phyloP scores from a whole-genome alignment of 2,329 filamentous ascomycete genomes.

The Cephalotrichum gorgonifer region DNA sequence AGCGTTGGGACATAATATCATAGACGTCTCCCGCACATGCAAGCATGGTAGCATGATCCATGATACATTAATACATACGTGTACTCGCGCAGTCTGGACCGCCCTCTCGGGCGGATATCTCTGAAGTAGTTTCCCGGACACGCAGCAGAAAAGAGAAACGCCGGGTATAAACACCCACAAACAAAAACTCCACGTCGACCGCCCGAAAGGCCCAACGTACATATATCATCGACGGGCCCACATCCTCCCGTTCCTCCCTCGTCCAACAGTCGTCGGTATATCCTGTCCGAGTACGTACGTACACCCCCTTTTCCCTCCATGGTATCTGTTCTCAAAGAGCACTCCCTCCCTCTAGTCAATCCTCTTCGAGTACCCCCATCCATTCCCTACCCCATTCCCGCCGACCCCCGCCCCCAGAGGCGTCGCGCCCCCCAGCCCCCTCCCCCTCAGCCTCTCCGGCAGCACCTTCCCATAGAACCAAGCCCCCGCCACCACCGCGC shows the following conservation, averaged over 20 bases:
- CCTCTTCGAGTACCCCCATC: slow-evolving; percentile 49
- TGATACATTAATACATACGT: too few species aligned
- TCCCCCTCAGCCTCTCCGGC: slow-evolving; percentile 39
- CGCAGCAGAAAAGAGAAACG: neutral
- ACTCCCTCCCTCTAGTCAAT: slow-evolving; percentile 1
- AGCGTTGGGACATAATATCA: too few species aligned
- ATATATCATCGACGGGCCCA: neutral
- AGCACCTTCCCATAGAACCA: slow-evolving; percentile 53
- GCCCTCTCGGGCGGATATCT: too few species aligned
- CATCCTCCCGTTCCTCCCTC: too few species aligned
- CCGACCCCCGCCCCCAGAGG: slow-evolving; percentile 45
- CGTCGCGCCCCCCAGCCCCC: slow-evolving; percentile 44
- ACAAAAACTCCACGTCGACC: neutral
- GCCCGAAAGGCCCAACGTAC: neutral
- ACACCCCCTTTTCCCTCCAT: neutral
- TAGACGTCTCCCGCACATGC: too few species aligned
- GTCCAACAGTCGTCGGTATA: too few species aligned
- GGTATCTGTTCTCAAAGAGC: too few species aligned
- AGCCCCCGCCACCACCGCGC: slow-evolving; percentile 39
- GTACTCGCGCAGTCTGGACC: too few species aligned
- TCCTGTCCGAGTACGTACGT: neutral
- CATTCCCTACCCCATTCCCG: slow-evolving; percentile 36
- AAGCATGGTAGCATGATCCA: too few species aligned
- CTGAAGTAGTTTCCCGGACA: too few species aligned
- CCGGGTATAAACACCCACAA: neutral